Conservation (phyloP, 2,329 filamentous ascomycete species). For the Cryphonectria nitschkei region DNA sequence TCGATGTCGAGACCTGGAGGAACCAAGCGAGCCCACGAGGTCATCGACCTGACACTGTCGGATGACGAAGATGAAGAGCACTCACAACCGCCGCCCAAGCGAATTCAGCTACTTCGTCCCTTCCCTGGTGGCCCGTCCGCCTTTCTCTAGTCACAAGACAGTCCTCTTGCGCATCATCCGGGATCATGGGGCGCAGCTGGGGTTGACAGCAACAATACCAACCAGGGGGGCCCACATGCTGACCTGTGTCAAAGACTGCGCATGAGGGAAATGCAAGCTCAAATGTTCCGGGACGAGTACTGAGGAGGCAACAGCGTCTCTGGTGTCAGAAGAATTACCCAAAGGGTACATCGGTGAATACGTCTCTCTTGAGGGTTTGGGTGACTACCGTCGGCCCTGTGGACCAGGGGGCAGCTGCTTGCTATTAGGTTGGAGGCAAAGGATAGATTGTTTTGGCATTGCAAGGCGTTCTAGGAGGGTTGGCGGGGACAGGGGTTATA, state of each 20-base stretch:
- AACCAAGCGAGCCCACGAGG: conserved; percentile 54
- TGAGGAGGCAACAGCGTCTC: background rate
- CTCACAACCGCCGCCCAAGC: conserved; percentile 51
- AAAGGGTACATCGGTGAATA: background rate
- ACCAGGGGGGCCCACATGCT: background rate
- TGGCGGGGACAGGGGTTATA: conserved; percentile 22
- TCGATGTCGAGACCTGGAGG: conserved; percentile 43
- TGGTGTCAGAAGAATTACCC: background rate
- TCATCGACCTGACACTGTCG: conserved; percentile 64
- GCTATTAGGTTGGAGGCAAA: conserved; percentile 7
- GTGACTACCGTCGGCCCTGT: conserved; percentile 7
- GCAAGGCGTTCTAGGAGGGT: conserved; percentile 25
- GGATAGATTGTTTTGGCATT: conserved; percentile 22
- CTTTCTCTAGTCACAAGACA: background rate
- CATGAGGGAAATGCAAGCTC: background rate
- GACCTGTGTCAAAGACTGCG: background rate
- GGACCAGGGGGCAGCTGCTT: conserved; percentile 10
- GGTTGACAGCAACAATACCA: background rate
- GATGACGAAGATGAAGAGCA: conserved; percentile 58
- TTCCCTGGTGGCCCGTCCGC: conserved; percentile 19
- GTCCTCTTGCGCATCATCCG: background rate
- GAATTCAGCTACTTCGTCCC: conserved; percentile 41
- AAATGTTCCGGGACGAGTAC: background rate
- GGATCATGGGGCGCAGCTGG: background rate
- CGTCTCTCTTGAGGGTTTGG: background rate